These are phyloP conservation scores for Aspergillus aculeatinus DNA, from an alignment of 2,329 filamentous ascomycete species.

Conservation along the genomic window DNA sequence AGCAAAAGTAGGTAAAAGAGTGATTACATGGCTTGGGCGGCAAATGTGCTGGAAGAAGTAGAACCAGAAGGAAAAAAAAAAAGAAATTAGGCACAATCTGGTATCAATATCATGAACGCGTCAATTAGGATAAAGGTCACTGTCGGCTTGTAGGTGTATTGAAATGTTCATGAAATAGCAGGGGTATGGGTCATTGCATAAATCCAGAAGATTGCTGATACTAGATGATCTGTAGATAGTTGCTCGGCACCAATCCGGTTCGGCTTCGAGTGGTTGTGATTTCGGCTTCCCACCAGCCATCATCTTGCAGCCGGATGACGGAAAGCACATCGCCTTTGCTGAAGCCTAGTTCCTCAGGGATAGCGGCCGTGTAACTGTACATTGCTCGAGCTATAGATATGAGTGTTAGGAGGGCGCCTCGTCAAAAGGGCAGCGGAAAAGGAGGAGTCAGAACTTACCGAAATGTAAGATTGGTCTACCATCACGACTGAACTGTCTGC, in stretches of 20 bases:
- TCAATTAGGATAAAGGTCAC: not conserved
- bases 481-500: conserved; percentile 75
- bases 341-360: conserved; percentile 92
- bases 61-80: not conserved
- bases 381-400: conserved; percentile 72
- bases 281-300: conserved; percentile 99
- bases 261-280: conserved; percentile 59
- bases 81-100: not conserved
- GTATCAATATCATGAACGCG: not conserved
- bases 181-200: not conserved
- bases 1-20: not conserved
- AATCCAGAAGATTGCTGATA: not conserved
- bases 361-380: conserved; percentile 92
- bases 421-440: not conserved
- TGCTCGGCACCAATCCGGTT: conserved; percentile 64
- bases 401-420: conserved; percentile 15
- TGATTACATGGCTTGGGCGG: not conserved
- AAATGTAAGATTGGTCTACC: conserved; percentile 88
- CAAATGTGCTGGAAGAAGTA: not conserved
- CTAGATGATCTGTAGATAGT: conserved; percentile 63
- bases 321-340: conserved; percentile 88
- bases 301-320: conserved; percentile 86
- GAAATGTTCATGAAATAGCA: not conserved
- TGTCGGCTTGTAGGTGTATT: not conserved
- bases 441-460: conserved; percentile 63